A percentile compares a stretch with the other conserved stretches of the same genome.
These are phyloP conservation scores for Cercospora berteroae DNA, from an alignment of 2,329 filamentous ascomycete genomes.

Conservation along the genomic window DNA sequence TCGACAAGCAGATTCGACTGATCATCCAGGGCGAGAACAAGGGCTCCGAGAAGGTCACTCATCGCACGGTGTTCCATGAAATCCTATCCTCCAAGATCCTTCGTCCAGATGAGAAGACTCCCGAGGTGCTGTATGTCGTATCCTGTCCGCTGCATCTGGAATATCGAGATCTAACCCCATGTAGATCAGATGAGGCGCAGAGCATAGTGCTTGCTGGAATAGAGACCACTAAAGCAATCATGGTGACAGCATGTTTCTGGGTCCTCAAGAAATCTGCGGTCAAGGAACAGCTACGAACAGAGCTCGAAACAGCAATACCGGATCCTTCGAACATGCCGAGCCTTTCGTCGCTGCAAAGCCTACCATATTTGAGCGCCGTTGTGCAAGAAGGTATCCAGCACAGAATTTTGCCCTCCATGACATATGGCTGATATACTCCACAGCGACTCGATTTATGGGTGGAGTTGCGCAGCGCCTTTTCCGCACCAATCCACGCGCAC, in stretches of 20 bases:
- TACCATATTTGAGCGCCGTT: neutral
- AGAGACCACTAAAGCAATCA: slow-evolving; percentile 46
- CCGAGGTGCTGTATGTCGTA: neutral
- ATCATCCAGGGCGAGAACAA: neutral
- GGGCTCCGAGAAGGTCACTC: neutral
- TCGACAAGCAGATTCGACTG: neutral
- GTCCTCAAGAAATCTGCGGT: slow-evolving; percentile 40
- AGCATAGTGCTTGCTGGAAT: slow-evolving; percentile 37
- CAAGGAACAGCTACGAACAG: slow-evolving; percentile 39
- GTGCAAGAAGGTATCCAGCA: neutral
- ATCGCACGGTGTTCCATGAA: slow-evolving; percentile 2
- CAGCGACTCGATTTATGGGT: slow-evolving; percentile 23
- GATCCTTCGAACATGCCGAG: slow-evolving; percentile 8
- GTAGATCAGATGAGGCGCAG: neutral
- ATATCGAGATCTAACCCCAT: neutral
- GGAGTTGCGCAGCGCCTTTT: slow-evolving; percentile 21
- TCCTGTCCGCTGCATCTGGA: neutral
- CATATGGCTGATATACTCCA: slow-evolving; percentile 17
- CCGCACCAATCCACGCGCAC: neutral
- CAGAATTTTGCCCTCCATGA: neutral
- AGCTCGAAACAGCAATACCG: slow-evolving; percentile 35
- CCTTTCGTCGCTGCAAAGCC: neutral
- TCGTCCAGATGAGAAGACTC: slow-evolving; percentile 8
- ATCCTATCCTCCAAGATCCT: slow-evolving; percentile 1
- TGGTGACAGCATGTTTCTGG: slow-evolving; percentile 45